Base-by-base conservation (phyloP, 2,329 filamentous ascomycete genomes). In the Lasiodiplodia theobromae region DNA sequence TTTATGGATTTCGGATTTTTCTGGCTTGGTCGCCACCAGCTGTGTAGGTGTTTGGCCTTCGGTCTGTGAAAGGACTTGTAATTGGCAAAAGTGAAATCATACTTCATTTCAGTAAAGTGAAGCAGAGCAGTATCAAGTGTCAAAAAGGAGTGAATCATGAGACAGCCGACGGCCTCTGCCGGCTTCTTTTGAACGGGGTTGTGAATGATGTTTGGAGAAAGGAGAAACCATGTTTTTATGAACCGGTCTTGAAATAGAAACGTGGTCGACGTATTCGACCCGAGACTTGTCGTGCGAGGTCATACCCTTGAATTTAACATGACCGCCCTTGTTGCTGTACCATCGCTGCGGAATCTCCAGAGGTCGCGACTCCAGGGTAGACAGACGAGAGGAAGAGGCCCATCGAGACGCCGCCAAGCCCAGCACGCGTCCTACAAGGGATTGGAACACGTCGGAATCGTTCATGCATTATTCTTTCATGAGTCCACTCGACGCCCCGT, bases 381-480 rank as follows among this genome's bases (percentile, higher is more conserved):
- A 10, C n/a, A n/a, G 8, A 11, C n/a, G 21, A 21, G 44, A 4
- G 3, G 44, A 18, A 16, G 28, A 56, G 16, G 23, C 18, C 34
- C n/a, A 38, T 53, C 51, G 3, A 23, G 23, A 25, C n/a, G 23
- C 2, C 11, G 11, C 4, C 23, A 11, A 28, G 28, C 16, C 11
- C 14, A 14, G n/a, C 23, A 23, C 3, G 38, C 21, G 57, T 11
- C 57, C 37, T 56, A 11, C 14, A 11, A 1, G 10, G 25, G 12
- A 63, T n/a, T 21, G 25, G 28, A 51, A 18, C 28, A 34, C 40
- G 49, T 63, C 40, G 21, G 44, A 63, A 52, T 64, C 60, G 37
- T 51, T 64, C 60, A 64, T 64, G 28, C 60, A 64, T 64, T 64
- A 64, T 64, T 64, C 60, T 64, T 64, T 64, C 60, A 40, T 64